Conservation (phyloP, 108 stramenopile species). For the Skeletonema marinoi region DNA sequence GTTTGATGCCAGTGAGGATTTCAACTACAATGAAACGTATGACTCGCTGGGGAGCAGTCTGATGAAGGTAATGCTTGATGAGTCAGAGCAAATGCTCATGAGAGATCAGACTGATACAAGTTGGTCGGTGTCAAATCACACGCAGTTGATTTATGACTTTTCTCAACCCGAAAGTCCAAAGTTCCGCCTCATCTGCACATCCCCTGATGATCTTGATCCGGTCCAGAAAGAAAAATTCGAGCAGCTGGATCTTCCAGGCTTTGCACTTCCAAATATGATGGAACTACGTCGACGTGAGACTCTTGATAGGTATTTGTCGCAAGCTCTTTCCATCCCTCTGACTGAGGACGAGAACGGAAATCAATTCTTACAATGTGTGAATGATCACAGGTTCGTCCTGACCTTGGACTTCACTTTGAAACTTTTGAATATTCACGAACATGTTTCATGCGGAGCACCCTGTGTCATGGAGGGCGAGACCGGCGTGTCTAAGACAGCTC, state of each 20-base stretch:
- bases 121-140: conserved; percentile 15
- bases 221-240: conserved; percentile 14
- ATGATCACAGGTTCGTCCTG: conserved; percentile 32
- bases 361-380: conserved; percentile 14
- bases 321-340: conserved; percentile 28
- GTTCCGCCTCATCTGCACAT: conserved; percentile 28
- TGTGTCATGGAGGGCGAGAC: conserved; percentile 42
- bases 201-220: conserved; percentile 20
- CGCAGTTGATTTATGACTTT: conserved; percentile 38
- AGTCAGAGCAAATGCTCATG: conserved; percentile 19
- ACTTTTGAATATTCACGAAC: conserved; percentile 30
- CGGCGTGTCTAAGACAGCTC: conserved; percentile 40
- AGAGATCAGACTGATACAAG: conserved; percentile 13
- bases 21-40: conserved; percentile 30
- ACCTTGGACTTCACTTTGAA: conserved; percentile 39
- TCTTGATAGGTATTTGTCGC: conserved; percentile 32
- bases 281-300: conserved; percentile 29
- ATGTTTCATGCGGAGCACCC: conserved; percentile 28
- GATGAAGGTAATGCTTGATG: conserved; percentile 30
- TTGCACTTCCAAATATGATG: conserved; percentile 12
- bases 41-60: conserved; percentile 29
- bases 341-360: conserved; percentile 3
- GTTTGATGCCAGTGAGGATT: conserved; percentile 28
- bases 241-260: conserved; percentile 30
- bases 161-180: conserved; percentile 12